phyloP scores from a whole-genome alignment of 768 basidiomycete genomes.

The Trametes villosa region DNA sequence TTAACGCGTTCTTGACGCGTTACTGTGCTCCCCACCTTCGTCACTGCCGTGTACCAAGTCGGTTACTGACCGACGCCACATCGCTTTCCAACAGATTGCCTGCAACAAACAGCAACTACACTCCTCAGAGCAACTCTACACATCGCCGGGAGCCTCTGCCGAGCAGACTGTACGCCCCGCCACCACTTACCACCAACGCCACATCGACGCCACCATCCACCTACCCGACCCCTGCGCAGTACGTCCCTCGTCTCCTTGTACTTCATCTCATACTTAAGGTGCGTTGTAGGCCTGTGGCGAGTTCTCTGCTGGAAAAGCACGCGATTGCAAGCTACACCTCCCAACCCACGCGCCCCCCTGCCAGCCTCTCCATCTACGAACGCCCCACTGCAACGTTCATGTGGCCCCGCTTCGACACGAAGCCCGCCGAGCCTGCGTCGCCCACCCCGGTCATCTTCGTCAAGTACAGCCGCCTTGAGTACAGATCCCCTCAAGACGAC shows the following conservation, averaged over 20 bases:
- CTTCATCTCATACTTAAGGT: background rate
- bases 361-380: conserved; percentile 23
- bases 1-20: background rate
- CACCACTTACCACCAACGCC: background rate
- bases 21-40: background rate
- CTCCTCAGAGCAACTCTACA: too few species aligned
- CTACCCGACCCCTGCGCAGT: background rate
- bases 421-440: background rate
- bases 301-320: conserved; percentile 6
- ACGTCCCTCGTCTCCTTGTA: background rate
- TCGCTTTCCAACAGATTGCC: background rate
- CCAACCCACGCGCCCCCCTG: background rate
- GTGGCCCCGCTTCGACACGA: conserved; percentile 25
- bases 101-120: background rate
- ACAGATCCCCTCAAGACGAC: background rate
- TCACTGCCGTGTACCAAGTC: background rate
- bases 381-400: conserved; percentile 25
- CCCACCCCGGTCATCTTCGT: conserved; percentile 16
- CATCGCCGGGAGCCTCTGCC: background rate
- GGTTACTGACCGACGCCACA: conserved; percentile 18
- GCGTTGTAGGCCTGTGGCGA: background rate
- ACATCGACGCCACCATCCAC: conserved; percentile 5
- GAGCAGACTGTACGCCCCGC: background rate
- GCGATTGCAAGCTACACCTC: conserved; percentile 7
- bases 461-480: conserved; percentile 6